Percentiles rank a stretch among this genome's conserved stretches.
These are phyloP conservation scores for Cardamine resedifolia DNA, from an alignment of 345 rosid genomes.

Conservation along the genomic window DNA sequence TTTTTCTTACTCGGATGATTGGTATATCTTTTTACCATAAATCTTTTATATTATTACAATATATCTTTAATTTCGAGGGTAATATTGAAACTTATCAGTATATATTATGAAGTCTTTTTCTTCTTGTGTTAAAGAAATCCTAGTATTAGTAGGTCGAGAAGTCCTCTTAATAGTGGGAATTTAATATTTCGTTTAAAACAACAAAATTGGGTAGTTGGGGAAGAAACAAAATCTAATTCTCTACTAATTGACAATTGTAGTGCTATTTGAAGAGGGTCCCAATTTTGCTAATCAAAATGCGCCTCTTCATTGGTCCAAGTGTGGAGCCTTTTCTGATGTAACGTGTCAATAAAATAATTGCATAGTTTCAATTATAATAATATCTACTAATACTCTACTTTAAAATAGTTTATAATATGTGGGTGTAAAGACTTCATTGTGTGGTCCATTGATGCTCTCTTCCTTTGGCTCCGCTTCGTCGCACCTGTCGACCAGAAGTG, in stretches of 20 bases:
- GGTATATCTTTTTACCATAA: no score
- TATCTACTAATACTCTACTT: not conserved
- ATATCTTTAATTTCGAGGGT: no score
- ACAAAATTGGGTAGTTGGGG: slow-evolving; percentile 27
- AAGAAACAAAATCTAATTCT: slow-evolving; percentile 37
- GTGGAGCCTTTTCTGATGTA: slow-evolving; percentile 31
- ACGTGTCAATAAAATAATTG: slow-evolving; percentile 21
- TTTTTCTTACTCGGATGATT: no score
- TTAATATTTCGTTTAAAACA: not conserved
- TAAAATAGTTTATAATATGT: slow-evolving; percentile 4
- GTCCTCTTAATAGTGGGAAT: not conserved
- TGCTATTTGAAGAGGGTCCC: slow-evolving; percentile 23
- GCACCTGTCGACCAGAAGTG: slow-evolving; percentile 32
- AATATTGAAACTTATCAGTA: no score
- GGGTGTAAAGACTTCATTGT: slow-evolving; percentile 36
- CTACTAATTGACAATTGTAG: slow-evolving; percentile 7
- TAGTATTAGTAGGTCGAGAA: slow-evolving; percentile 1
- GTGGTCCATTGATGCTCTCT: slow-evolving; percentile 32
- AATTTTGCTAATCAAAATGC: slow-evolving; percentile 18
- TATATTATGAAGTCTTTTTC: not conserved
- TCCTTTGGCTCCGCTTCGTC: slow-evolving; percentile 18
- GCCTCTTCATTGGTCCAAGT: slow-evolving; percentile 37
- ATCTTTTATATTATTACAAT: no score
- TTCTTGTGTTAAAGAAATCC: not conserved
- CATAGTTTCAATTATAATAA: slow-evolving; percentile 2